phyloP scores from a whole-genome alignment of 2,329 filamentous ascomycete genomes.

The Bipolaris sorokiniana region DNA sequence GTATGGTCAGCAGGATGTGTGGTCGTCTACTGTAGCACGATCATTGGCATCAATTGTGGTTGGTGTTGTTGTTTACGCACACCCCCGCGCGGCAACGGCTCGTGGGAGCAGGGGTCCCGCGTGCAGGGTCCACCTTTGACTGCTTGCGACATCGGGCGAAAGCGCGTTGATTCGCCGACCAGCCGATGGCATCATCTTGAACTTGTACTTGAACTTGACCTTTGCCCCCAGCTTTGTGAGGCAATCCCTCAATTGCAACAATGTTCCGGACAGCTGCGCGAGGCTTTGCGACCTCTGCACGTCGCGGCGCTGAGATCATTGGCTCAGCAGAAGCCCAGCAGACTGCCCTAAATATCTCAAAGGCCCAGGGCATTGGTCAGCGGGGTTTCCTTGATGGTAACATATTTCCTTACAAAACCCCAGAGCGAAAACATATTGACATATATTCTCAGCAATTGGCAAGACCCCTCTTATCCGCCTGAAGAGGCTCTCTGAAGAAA shows the following conservation, averaged over 20 bases:
- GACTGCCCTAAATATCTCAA: constrained; percentile 74
- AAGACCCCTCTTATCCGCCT: constrained; percentile 95
- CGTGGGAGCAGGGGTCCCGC: constrained; percentile 15
- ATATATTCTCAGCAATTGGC: constrained; percentile 74
- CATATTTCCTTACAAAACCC: neutral
- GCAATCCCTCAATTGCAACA: constrained; percentile 11
- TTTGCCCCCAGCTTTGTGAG: constrained; percentile 7
- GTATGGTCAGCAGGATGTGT: constrained; percentile 12
- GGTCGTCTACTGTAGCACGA: constrained; percentile 15
- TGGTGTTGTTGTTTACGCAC: constrained; percentile 25
- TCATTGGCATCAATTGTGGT: constrained; percentile 15
- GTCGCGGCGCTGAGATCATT: constrained; percentile 58
- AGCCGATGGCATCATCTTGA: constrained; percentile 21
- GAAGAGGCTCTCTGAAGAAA: constrained; percentile 85
- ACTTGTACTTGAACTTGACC: neutral
- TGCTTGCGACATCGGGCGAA: constrained; percentile 35
- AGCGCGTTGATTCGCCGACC: constrained; percentile 26
- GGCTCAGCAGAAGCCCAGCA: constrained; percentile 59
- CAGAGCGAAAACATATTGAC: constrained; percentile 11
- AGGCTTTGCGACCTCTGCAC: constrained; percentile 69
- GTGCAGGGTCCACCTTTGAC: neutral
- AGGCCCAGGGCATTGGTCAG: constrained; percentile 78
- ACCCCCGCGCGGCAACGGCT: constrained; percentile 13
- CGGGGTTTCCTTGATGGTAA: constrained; percentile 80
- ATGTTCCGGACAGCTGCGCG: constrained; percentile 76